Evolutionary conservation across 345 rosid genomes (phyloP), one percentile per base, ranked within the genome.

Genomic region (Physaria fendleri): DNA sequence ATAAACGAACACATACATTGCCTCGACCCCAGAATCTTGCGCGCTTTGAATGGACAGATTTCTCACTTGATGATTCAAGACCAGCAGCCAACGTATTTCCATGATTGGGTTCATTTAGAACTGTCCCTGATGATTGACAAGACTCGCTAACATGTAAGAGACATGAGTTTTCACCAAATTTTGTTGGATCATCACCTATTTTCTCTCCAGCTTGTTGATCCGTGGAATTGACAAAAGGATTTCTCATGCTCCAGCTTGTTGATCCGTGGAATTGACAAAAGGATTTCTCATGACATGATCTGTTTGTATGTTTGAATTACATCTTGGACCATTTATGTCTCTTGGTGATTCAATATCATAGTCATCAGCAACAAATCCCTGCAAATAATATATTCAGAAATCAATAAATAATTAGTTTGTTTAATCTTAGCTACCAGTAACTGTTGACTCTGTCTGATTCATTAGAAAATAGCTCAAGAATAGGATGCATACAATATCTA

Each of bases 21-120:
- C 82, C 88, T 79, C 97, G 86, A 71, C 95, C 88, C 99, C 99
- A 89, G 67, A 93, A 85, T 39, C 89, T 66, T 68, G 94, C 62
- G 23, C 88, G 77, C 79, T 83, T 89, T 18, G 82, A 40, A 45
- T 71, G 79, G 67, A 41, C 58, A 65, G 78, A 27, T 82, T 82
- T 89, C 66, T 79, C 93, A 52, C 69, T 64, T 55, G 85, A 75
- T 18, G 81, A 79, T 44, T 89, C 95, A 59, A 78, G 68, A 53
- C 77, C 85, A 49, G 61, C 34, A 40, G 90, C 77, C 57, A 76
- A 56, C 53, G 84, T 62, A 63, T 80, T 79, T 45, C 77, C 83
- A 25, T 79, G 81, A 71, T 78, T 81, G 78, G 79, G 69, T 54
- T 76, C 74, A 42, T 91, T 81, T 46, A 85, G 73, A 71, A 79